Evolutionary conservation across 352 stramenopile genomes (phyloP), one percentile per base, ranked within the genome.

Genomic region (Pseudoperonospora humuli): DNA sequence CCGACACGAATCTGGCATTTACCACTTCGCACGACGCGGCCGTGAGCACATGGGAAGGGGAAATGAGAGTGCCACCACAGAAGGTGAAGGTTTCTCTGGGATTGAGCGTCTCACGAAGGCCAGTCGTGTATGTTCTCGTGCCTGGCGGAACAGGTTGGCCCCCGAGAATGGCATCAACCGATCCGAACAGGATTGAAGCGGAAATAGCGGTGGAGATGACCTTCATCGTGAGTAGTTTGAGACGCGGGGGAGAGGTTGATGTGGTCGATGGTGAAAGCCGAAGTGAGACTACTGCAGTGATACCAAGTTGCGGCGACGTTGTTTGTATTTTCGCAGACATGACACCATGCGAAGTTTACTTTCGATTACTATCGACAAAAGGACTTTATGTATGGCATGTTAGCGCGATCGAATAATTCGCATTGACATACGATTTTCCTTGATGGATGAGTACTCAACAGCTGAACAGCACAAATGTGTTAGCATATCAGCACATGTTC

Each of bases 41-140:
- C 25, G 58, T 61, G 15, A 67, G 54, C 9, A 67, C 58, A 20
- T 61, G 36, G 8, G 28, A 53, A 3, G 48, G 46, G 0, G 43
- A 31, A 25, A 67, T 56, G 3, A 67, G 50, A 18, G 15, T 48
- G 3, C 43, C 53, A 8, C 39, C 53, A 39, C 58, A 67, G 36
- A 48, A 57, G 26, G 26, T 66, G 38, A 51, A 52, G 24, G 56
- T 39, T 10, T 61, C 39, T 2, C 49, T 43, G n/a, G 56, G 46
- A 23, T 68, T 42, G 18, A 63, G 42, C 6, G 53, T 63, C 8
- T 25, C 25, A 33, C 66, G 66, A 19, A 77, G 45, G 17, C 65
- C 68, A 2, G 46, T 56, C 19, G 40, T 59, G 54, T 75, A 78
- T 17, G 54, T 74, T 50, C 70, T 67, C 3, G 46, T 33, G 6